Conservation (phyloP, 2,329 filamentous ascomycete genomes). For the Beauveria sp. region DNA sequence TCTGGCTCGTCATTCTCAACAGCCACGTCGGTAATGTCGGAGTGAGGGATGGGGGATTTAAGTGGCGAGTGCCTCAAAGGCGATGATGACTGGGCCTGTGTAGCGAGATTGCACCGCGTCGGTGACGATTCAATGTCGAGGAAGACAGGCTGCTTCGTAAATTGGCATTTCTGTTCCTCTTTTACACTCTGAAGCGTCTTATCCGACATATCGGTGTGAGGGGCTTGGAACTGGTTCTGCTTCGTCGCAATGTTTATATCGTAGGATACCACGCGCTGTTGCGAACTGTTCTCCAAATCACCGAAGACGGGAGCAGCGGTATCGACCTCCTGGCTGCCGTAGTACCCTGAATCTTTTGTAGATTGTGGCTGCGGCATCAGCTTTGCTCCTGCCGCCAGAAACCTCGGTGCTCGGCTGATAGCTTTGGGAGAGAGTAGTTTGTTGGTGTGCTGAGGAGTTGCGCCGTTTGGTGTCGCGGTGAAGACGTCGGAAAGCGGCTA, state of each 20-base stretch:
- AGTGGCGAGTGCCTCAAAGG: constrained; percentile 5
- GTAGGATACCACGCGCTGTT: neutral
- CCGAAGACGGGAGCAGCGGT: constrained; percentile 16
- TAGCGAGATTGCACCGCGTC: neutral
- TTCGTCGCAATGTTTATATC: constrained; percentile 14
- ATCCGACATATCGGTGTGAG: constrained; percentile 25
- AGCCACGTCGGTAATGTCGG: constrained; percentile 33
- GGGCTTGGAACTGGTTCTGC: constrained; percentile 18
- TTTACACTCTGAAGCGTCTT: constrained; percentile 35
- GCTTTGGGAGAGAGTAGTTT: constrained; percentile 27
- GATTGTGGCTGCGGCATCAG: constrained; percentile 16
- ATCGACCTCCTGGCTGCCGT: constrained; percentile 51
- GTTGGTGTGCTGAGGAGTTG: constrained; percentile 29
- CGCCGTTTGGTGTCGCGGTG: constrained; percentile 46
- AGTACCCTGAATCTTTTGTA: constrained; percentile 59
- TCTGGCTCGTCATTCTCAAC: neutral
- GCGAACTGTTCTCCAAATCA: constrained; percentile 13
- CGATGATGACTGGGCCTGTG: constrained; percentile 6
- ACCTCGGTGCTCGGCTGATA: constrained; percentile 24
- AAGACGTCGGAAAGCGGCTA: constrained; percentile 55
- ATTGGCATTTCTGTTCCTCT: constrained; percentile 32
- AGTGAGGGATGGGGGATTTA: constrained; percentile 7
- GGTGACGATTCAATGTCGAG: constrained; percentile 1
- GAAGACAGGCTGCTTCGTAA: constrained; percentile 3
- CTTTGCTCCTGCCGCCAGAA: constrained; percentile 23